Conservation (phyloP, 768 basidiomycete genomes). For the Tulasnella sp. region DNA sequence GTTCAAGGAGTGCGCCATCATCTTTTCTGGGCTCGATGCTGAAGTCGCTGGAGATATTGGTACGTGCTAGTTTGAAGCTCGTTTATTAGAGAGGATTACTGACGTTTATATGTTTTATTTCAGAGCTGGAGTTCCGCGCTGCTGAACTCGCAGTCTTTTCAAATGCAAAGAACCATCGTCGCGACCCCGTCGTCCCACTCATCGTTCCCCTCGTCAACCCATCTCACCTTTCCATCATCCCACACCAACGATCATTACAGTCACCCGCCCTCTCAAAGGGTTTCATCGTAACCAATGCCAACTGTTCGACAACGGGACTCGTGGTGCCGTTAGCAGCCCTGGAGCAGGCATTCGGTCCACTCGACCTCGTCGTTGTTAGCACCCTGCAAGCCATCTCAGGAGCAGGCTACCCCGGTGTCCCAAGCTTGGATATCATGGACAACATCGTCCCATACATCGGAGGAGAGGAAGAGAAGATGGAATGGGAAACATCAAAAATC, state of each 20-base stretch:
- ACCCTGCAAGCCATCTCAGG: constrained; percentile 98
- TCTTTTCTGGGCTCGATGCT: constrained; percentile 94
- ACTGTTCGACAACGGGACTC: constrained; percentile 91
- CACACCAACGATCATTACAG: constrained; percentile 68
- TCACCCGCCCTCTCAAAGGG: constrained; percentile 63
- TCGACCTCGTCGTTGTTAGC: constrained; percentile 83
- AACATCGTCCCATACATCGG: constrained; percentile 92
- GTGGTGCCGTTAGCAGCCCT: constrained; percentile 88
- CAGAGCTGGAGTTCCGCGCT: constrained; percentile 77
- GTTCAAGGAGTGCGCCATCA: constrained; percentile 72
- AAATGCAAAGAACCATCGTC: constrained; percentile 92
- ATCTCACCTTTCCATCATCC: constrained; percentile 71
- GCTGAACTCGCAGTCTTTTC: constrained; percentile 92
- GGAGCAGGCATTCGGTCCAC: constrained; percentile 86
- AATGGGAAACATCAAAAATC: constrained; percentile 98
- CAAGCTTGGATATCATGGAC: constrained; percentile 85
- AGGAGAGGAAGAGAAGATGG: constrained; percentile 96
- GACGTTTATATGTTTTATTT: background rate
- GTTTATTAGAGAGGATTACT: background rate
- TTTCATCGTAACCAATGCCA: constrained; percentile 97
- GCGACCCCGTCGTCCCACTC: constrained; percentile 88
- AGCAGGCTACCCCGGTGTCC: constrained; percentile 92
- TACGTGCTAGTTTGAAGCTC: constrained; percentile 33
- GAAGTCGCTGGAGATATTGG: constrained; percentile 95
- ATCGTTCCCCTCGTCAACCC: constrained; percentile 95